Percentiles rank a stretch among this genome's conserved stretches.
Evolutionary conservation across 768 basidiomycete genomes (phyloP).

Genomic region (Cantharellus anzutake): DNA sequence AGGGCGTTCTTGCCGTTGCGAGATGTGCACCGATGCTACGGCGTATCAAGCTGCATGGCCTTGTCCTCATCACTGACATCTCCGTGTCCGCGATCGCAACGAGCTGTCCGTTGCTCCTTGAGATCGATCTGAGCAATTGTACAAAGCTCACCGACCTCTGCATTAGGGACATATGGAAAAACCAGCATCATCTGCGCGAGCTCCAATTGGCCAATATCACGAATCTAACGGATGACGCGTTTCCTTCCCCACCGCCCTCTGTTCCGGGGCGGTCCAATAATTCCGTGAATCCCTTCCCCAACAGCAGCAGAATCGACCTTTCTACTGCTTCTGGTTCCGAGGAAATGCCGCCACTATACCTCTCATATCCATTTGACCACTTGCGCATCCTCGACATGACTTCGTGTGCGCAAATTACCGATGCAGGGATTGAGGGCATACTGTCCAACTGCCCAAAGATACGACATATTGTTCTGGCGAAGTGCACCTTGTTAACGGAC

Average conservation of each 20-base stretch:
- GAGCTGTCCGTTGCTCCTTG: conserved; percentile 70
- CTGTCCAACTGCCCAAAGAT: conserved; percentile 65
- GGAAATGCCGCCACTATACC: conserved; percentile 45
- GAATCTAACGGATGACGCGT: conserved; percentile 63
- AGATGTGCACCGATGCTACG: conserved; percentile 55
- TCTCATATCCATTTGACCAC: conserved; percentile 53
- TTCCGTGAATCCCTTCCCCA: neutral
- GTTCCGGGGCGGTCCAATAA: neutral
- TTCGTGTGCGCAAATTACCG: conserved; percentile 60
- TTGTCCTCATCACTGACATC: conserved; percentile 54
- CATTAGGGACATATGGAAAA: conserved; percentile 66
- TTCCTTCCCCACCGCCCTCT: conserved; percentile 43
- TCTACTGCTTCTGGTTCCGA: neutral
- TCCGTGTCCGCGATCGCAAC: conserved; percentile 59
- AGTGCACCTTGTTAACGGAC: conserved; percentile 65
- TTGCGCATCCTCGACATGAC: conserved; percentile 89
- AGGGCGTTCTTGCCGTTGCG: conserved; percentile 60
- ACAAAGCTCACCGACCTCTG: conserved; percentile 54
- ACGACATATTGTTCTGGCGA: conserved; percentile 71
- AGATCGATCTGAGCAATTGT: conserved; percentile 85
- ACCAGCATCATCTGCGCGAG: conserved; percentile 74
- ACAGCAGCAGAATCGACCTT: neutral
- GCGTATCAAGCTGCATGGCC: conserved; percentile 73
- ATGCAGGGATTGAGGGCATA: conserved; percentile 66
- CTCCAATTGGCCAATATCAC: conserved; percentile 67